Base-by-base conservation (phyloP, 257 asterid species). In the Apocynum venetum region DNA sequence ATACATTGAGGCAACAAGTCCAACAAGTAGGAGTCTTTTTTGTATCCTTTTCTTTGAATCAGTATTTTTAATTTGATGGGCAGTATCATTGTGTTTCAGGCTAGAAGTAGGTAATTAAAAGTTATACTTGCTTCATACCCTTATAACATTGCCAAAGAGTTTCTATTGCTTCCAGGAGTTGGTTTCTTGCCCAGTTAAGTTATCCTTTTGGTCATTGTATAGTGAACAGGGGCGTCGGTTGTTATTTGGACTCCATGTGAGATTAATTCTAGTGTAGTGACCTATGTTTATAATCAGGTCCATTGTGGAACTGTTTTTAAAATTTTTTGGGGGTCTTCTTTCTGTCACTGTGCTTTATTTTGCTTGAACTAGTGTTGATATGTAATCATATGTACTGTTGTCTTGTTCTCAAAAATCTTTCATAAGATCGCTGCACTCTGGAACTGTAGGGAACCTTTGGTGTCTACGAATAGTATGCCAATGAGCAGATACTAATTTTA, bases 1-100 rank as follows among this genome's bases (percentile, higher is more conserved):
- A 91, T 72, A 92, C 92, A 0, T 85, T 92, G 68, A 82, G 94
- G 69, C 66, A 91, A 20, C 98, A 94, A 92, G 97, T 94, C 76
- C 98, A 92, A 87, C 98, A 92, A 86, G 97, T 94, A 89, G 82
- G 86, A 51, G 38, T 51, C 35, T 40, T 47, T 44, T 1, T 46
- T 11, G 3, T 44, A 14, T 60, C 10, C 48, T 60, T 75, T 40
- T 65, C 10, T 36, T 65, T 44, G 71, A 38, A 36, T 65, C 47
- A 40, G 20, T 40, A 36, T 14, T 12, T n/a, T 35, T 25, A 25
- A 25, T 25, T 25, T 25, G 31, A 10, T 63, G 13, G 69, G 5
- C 44, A 35, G 69, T 63, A 12, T 63, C 11, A 12, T 63, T 35
- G 0, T 38, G 11, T 38, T 38, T 38, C 3, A 38, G 48, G 71